phyloP scores from a whole-genome alignment of 2,329 filamentous ascomycete species.

The Ophiocordyceps camponoti-saundersi region DNA sequence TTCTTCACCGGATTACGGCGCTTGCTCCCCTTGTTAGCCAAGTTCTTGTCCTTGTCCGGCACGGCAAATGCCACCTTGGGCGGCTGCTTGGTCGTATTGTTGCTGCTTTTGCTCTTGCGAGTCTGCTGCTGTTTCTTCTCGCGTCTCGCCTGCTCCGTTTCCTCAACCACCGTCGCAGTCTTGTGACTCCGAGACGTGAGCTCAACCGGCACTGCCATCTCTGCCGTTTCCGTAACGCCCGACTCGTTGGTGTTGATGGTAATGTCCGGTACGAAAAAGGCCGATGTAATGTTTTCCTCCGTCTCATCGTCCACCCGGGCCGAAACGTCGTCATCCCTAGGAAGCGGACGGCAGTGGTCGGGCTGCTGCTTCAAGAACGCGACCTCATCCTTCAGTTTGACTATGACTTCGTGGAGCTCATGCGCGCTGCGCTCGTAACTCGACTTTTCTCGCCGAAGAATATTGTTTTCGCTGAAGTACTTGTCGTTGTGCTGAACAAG shows the following conservation, averaged over 20 bases:
- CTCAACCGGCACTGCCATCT: conserved; percentile 12
- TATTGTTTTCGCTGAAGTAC: conserved; percentile 36
- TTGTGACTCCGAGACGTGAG: conserved; percentile 16
- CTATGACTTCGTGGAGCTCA: conserved; percentile 27
- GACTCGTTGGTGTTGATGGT: conserved; percentile 28
- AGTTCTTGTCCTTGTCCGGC: conserved; percentile 16
- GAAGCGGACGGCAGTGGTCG: conserved; percentile 20
- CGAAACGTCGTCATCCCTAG: conserved; percentile 17
- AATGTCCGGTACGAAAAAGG: conserved; percentile 41
- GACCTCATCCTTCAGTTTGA: conserved; percentile 29
- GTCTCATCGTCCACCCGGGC: conserved; percentile 18
- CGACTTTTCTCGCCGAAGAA: conserved; percentile 28
- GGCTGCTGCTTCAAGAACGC: conserved; percentile 27
- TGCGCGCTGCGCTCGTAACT: conserved; percentile 27
- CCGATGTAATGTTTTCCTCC: conserved; percentile 40
- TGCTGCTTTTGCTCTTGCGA: conserved; percentile 10
- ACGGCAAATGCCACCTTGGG: conserved; percentile 23
- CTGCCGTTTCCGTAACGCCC: conserved; percentile 13
- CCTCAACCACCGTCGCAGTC: conserved; percentile 6
- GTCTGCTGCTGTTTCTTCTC: conserved; percentile 8
- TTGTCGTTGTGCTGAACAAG: conserved; percentile 37
- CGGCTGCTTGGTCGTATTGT: conserved; percentile 9
- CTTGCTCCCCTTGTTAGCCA: conserved; percentile 26
- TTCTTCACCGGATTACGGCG: conserved; percentile 9
- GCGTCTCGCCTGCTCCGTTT: conserved; percentile 12